These are phyloP conservation scores for Diaporthe sp. DNA, from an alignment of 2,329 filamentous ascomycete species.

Conservation along the genomic window DNA sequence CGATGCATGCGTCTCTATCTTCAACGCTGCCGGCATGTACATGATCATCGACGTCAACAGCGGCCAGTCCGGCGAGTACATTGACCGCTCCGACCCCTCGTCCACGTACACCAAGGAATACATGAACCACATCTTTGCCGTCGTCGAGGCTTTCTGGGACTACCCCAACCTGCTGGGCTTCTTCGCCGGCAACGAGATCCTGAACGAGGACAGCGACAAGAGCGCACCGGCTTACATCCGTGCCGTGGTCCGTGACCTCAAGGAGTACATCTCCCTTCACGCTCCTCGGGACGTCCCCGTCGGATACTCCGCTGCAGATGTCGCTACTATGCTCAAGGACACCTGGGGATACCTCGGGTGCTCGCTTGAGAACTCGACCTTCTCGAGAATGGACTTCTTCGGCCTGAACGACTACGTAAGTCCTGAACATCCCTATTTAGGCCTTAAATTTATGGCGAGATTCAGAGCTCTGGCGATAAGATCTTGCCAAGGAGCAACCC, in stretches of 20 bases:
- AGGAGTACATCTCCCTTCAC: conserved; percentile 80
- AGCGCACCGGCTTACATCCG: conserved; percentile 74
- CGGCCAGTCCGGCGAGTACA: conserved; percentile 66
- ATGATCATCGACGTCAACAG: conserved; percentile 72
- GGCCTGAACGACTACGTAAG: conserved; percentile 75
- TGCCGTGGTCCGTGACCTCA: conserved; percentile 80
- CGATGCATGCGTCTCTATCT: conserved; percentile 72
- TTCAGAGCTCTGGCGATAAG: neutral
- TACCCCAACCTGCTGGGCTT: conserved; percentile 74
- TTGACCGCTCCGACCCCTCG: conserved; percentile 64
- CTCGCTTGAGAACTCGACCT: conserved; percentile 62
- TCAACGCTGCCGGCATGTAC: conserved; percentile 65
- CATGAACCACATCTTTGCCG: conserved; percentile 71
- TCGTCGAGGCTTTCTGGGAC: conserved; percentile 72
- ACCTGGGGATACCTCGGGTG: conserved; percentile 81
- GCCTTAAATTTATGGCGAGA: neutral
- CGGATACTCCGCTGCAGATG: conserved; percentile 82
- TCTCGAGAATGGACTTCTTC: conserved; percentile 77
- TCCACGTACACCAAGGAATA: conserved; percentile 65
- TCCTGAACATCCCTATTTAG: neutral
- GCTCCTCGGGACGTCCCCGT: conserved; percentile 76
- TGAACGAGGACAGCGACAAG: conserved; percentile 73
- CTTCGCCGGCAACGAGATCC: conserved; percentile 82
- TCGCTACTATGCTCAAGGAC: conserved; percentile 76
- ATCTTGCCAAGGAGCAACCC: neutral